Percentiles rank a stretch among this genome's conserved stretches.
phyloP scores from a whole-genome alignment of 768 basidiomycete species.

The Suillus placidus region DNA sequence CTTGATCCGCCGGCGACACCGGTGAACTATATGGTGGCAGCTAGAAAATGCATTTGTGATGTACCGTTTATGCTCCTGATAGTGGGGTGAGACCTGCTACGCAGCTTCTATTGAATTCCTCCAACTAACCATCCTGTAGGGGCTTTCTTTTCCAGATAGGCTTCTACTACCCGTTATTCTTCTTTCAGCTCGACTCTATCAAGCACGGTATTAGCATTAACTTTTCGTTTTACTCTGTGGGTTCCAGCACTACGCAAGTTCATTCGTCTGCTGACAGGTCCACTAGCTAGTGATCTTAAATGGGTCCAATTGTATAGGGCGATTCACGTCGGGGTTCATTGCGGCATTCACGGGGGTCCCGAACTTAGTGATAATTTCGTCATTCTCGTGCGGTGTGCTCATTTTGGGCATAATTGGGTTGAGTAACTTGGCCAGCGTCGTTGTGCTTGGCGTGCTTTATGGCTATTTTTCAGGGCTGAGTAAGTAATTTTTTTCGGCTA shows the following conservation, averaged over 20 bases:
- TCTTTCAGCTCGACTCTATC: constrained; percentile 58
- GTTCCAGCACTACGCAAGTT: neutral
- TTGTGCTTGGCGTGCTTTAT: constrained; percentile 48
- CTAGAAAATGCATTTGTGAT: constrained; percentile 26
- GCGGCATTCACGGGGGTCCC: constrained; percentile 44
- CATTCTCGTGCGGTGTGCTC: constrained; percentile 37
- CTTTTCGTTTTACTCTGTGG: constrained; percentile 59
- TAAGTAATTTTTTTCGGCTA: constrained; percentile 19
- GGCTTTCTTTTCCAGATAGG: constrained; percentile 18
- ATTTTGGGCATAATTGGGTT: constrained; percentile 51
- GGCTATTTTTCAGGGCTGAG: constrained; percentile 52
- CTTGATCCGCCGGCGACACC: neutral
- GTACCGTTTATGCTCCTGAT: constrained; percentile 26
- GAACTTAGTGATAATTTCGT: constrained; percentile 43
- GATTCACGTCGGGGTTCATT: constrained; percentile 44
- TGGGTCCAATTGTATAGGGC: constrained; percentile 49
- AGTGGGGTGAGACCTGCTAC: constrained; percentile 18
- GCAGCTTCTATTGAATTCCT: neutral
- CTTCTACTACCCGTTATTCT: constrained; percentile 55
- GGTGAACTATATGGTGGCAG: constrained; percentile 16
- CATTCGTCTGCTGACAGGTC: neutral
- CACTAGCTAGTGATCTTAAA: constrained; percentile 57
- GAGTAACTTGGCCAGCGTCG: constrained; percentile 38
- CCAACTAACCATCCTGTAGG: constrained; percentile 2
- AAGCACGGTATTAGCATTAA: constrained; percentile 45